A percentile compares a stretch with the other conserved stretches of the same genome.
Conservation (phyloP, 352 stramenopile species). For the Phytopythium chamaehyphon region DNA sequence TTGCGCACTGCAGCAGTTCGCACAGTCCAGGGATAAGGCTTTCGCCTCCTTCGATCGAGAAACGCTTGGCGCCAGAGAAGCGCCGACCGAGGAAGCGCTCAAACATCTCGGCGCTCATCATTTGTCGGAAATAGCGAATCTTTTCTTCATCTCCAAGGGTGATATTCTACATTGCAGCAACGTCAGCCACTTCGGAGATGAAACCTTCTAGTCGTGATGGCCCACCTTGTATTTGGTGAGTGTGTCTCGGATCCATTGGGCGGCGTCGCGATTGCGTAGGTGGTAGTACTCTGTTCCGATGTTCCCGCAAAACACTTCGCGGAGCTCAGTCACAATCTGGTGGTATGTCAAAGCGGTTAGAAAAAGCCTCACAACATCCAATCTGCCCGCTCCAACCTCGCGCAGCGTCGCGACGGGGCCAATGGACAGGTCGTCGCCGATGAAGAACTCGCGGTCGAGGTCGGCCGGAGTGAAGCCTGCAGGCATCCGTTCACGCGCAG, state of each 20-base stretch:
- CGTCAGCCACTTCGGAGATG: too few relatives aligned
- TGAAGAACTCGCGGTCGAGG: constrained; percentile 91
- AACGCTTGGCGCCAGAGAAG: constrained; percentile 94
- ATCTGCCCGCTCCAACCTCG: constrained; percentile 22
- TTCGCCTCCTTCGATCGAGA: constrained; percentile 98
- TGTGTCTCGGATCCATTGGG: constrained; percentile 72
- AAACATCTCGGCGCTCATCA: constrained; percentile 96
- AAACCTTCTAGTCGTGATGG: too few relatives aligned
- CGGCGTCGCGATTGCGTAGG: constrained; percentile 91
- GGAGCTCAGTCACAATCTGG: constrained; percentile 91
- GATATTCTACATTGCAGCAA: constrained; percentile 30
- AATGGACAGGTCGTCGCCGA: constrained; percentile 85
- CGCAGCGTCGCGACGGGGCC: constrained; percentile 73
- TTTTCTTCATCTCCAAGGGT: constrained; percentile 84
- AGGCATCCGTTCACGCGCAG: not conserved
- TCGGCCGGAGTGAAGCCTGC: constrained; percentile 88
- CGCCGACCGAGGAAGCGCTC: constrained; percentile 97
- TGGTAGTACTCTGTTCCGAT: constrained; percentile 99
- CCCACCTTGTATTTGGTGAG: constrained; percentile 61
- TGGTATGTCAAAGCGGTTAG: constrained; percentile 51
- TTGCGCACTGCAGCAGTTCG: constrained; percentile 93
- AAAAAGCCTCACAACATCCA: not conserved
- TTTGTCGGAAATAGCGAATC: constrained; percentile 91
- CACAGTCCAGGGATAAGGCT: constrained; percentile 94
- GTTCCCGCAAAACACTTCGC: constrained; percentile 95